A percentile compares a stretch with the other conserved stretches of the same genome.
These are phyloP conservation scores for Thielaviopsis cerberus DNA, from an alignment of 2,329 filamentous ascomycete species.

Conservation along the genomic window DNA sequence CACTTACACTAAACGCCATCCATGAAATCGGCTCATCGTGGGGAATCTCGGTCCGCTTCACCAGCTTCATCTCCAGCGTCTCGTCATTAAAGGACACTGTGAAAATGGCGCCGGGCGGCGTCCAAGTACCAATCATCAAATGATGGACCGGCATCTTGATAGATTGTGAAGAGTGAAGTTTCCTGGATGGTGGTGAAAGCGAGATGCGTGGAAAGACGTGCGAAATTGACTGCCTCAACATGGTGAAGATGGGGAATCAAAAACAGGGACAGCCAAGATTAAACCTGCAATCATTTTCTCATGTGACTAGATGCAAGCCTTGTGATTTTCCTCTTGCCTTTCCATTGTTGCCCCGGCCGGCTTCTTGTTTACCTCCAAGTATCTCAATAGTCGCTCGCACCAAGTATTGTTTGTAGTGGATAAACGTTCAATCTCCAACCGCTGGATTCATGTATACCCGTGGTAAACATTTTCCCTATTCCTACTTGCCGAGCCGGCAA, in stretches of 20 bases:
- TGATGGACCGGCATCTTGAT: slow-evolving; percentile 58
- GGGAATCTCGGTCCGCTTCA: slow-evolving; percentile 68
- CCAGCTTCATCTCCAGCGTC: slow-evolving; percentile 49
- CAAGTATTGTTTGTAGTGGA: background rate
- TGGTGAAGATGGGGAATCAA: background rate
- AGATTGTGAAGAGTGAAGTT: background rate
- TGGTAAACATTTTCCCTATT: background rate
- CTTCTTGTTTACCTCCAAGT: background rate
- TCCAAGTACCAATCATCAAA: slow-evolving; percentile 86
- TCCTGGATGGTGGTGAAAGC: background rate
- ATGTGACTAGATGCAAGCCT: background rate
- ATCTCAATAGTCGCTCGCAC: background rate
- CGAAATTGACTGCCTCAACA: background rate
- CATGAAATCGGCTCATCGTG: slow-evolving; percentile 77
- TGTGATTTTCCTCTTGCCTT: background rate
- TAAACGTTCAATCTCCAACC: background rate
- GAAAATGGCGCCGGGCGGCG: slow-evolving; percentile 73
- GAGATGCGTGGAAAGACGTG: background rate
- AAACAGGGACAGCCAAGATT: background rate
- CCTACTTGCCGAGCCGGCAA: background rate
- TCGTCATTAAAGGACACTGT: slow-evolving; percentile 78
- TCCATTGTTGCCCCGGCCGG: background rate
- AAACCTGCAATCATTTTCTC: background rate
- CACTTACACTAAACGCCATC: slow-evolving; percentile 72
- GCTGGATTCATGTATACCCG: background rate